These are phyloP conservation scores for Rhizophora mangle DNA, from an alignment of 345 rosid species.

Conservation along the genomic window DNA sequence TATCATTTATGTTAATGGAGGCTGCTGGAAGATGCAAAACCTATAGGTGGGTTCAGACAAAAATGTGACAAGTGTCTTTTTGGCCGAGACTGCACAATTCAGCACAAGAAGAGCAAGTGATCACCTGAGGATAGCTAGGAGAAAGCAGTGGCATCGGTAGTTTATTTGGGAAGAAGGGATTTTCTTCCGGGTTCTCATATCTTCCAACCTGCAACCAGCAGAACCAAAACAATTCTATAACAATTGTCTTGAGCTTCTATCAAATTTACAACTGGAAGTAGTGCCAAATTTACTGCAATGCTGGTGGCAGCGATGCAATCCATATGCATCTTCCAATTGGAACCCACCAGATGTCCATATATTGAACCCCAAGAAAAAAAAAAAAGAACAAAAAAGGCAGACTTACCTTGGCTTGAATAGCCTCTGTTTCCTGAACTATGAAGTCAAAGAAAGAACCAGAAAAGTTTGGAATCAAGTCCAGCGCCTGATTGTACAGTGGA, in stretches of 20 bases:
- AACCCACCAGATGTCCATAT: neutral
- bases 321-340: no score
- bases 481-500: conserved; percentile 30
- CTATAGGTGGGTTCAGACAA: conserved; percentile 31
- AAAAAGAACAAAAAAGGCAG: neutral
- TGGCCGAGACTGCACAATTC: neutral
- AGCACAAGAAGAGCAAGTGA: neutral
- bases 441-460: conserved; percentile 49
- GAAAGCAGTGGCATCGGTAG: conserved; percentile 42
- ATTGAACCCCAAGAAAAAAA: neutral
- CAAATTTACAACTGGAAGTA: no score
- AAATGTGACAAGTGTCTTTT: neutral
- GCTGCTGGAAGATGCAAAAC: conserved; percentile 57
- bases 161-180: conserved; percentile 67
- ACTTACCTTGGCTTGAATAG: conserved; percentile 59
- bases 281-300: no score
- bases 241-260: neutral
- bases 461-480: conserved; percentile 36
- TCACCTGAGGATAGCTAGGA: conserved; percentile 48
- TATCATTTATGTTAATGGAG: conserved; percentile 55
- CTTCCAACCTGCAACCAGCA: conserved; percentile 58
- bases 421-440: conserved; percentile 54
- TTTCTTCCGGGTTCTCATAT: conserved; percentile 76
- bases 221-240: neutral
- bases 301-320: no score